Evolutionary conservation across 371 early-diverging fungal species (phyloP), one percentile per base, ranked within the genome.

Genomic region (Chytridium lagenaria): DNA sequence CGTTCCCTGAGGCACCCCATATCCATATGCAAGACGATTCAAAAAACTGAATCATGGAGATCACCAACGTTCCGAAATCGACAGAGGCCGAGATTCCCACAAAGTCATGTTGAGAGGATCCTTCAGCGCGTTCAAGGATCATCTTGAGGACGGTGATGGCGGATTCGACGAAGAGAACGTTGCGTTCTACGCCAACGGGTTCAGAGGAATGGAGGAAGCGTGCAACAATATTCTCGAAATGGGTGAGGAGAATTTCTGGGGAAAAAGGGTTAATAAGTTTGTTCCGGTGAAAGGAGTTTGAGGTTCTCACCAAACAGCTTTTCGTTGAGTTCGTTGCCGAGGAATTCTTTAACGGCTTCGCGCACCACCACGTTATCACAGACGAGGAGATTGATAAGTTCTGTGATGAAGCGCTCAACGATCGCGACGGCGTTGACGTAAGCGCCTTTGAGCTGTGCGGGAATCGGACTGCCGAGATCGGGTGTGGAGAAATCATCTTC

Each of bases 91-190:
- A 52, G 2, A 71, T 7, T 16, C 40, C 37, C 23, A 64, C 72
- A 30, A 70, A 69, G 33, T 65, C 72, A 7, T 59, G 37, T 23
- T 70, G 67, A 16, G 36, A 30, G 59, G 61, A 10, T 15, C 30
- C 61, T 39, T 90, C 90, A 80, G 92, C 89, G 33, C 95, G 92
- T 37, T 97, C 95, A 39, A 94, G 78, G 0, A 94, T 91, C 34
- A 92, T 78, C 70, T 92, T 93, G 49, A 96, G 84, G 0, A 97
- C 93, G 38, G 90, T 90, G 36, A 94, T 92, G 39, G 92, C 91
- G 78, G 94, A 93, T 74, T 95, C 95, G 26, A 95, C 91, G 86
- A 94, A 94, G 70, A 94, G 83, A 1, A 94, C 94, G 77, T 92
- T 92, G 36, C 91, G 89, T 23, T 92, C 90, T 39, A 88, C 90